These are phyloP conservation scores for Debaryomyces nepalensis DNA, from an alignment of 1,139 yeast species.

Conservation along the genomic window DNA sequence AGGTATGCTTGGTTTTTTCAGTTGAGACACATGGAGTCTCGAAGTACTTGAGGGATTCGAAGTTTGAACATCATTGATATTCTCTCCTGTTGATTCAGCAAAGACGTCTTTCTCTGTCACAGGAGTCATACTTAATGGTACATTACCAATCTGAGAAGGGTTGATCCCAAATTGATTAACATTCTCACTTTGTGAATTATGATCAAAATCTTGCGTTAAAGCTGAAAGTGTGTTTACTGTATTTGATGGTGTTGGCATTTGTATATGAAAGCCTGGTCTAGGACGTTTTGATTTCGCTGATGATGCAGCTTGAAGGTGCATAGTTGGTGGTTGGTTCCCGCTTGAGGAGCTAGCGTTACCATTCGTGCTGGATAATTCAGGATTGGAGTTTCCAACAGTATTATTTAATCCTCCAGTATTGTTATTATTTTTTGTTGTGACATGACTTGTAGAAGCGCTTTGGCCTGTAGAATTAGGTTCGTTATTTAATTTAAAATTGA, in stretches of 20 bases:
- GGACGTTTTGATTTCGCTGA: conserved; percentile 26
- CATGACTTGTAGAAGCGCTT: not conserved
- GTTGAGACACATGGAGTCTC: not conserved
- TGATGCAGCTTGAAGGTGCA: conserved; percentile 1
- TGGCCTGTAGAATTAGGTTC: conserved; percentile 4
- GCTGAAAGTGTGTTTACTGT: conserved; percentile 40
- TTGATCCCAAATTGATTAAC: conserved; percentile 71
- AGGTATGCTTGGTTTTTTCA: conserved; percentile 8
- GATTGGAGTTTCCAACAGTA: not conserved
- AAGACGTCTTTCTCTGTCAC: conserved; percentile 58
- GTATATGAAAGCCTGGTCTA: conserved; percentile 49
- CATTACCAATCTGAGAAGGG: conserved; percentile 51
- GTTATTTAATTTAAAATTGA: conserved; percentile 48
- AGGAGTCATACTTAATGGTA: conserved; percentile 76
- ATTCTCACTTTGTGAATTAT: conserved; percentile 31
- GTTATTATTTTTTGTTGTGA: conserved; percentile 1
- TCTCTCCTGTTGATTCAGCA: not conserved
- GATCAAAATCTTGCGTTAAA: conserved; percentile 35
- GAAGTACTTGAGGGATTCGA: not conserved
- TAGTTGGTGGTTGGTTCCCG: not conserved
- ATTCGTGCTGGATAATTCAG: not conserved
- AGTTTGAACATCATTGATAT: not conserved
- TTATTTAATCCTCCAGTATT: not conserved
- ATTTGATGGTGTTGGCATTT: conserved; percentile 53
- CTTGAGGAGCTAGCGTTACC: not conserved